Conservation (phyloP, 75 land plant species). For the Cupressus sempervirens region DNA sequence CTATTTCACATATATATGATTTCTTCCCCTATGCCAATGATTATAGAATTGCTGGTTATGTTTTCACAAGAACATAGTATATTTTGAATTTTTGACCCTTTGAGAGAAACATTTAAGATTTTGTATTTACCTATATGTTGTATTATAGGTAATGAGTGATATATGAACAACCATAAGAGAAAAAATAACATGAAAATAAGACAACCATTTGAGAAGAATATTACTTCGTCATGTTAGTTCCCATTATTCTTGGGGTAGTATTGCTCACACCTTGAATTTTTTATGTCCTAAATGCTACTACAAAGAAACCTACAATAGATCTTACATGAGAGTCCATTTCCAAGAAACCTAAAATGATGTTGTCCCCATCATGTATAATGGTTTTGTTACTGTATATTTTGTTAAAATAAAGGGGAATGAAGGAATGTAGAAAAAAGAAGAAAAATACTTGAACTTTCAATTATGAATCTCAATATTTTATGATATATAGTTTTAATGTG, state of each 20-base stretch:
- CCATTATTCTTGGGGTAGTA: slow-evolving; percentile 19
- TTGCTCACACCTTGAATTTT: slow-evolving; percentile 23
- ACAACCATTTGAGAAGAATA: neutral
- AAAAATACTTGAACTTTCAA: slow-evolving; percentile 9
- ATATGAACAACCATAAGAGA: no score
- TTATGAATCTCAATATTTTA: slow-evolving; percentile 35
- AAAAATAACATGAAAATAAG: neutral
- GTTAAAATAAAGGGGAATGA: neutral
- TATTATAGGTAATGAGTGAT: no score
- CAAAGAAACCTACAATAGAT: slow-evolving; percentile 9
- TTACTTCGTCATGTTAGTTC: slow-evolving; percentile 47
- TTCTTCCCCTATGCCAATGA: no score
- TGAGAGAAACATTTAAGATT: no score
- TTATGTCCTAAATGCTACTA: slow-evolving; percentile 23
- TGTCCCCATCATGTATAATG: slow-evolving; percentile 10
- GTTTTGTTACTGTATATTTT: slow-evolving; percentile 9
- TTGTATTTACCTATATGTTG: no score
- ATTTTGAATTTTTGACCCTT: no score
- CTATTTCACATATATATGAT: no score
- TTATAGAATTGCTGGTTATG: no score
- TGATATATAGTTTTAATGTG: slow-evolving; percentile 36
- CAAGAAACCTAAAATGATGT: slow-evolving; percentile 10
- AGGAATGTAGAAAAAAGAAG: slow-evolving; percentile 8
- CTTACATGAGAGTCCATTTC: slow-evolving; percentile 11
- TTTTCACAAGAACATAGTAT: no score